Percentiles rank a stretch among this genome's conserved stretches.
phyloP scores from a whole-genome alignment of 2,329 filamentous ascomycete genomes.

The Claviceps purpurea region DNA sequence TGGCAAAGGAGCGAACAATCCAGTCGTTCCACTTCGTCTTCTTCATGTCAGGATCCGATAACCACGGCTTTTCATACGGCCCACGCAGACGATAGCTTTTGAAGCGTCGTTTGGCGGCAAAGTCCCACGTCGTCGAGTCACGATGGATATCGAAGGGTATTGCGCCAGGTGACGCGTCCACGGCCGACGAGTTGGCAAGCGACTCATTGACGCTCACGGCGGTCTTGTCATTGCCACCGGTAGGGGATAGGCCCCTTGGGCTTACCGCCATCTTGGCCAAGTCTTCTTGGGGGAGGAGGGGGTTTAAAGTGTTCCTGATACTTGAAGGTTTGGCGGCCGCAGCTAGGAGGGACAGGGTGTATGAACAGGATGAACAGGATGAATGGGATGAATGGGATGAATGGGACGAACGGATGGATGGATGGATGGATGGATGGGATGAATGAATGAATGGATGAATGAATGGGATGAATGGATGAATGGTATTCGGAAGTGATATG shows the following conservation, averaged over 20 bases:
- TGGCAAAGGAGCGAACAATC: constrained; percentile 18
- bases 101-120: constrained; percentile 12
- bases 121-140: constrained; percentile 3
- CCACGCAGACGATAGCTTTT: constrained; percentile 20
- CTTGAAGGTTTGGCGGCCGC: background rate
- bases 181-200: background rate
- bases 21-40: constrained; percentile 22
- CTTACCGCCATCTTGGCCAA: background rate
- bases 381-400: too few relatives aligned
- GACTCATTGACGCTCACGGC: background rate
- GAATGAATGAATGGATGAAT: too few relatives aligned
- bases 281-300: background rate
- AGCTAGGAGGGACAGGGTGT: background rate
- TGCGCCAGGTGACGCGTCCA: background rate
- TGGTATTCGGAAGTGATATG: too few relatives aligned
- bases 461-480: too few relatives aligned
- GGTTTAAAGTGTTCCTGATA: too few relatives aligned
- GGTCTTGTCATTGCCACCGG: background rate
- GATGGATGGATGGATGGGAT: too few relatives aligned
- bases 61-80: constrained; percentile 26
- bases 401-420: too few relatives aligned
- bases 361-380: too few relatives aligned
- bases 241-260: background rate
- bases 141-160: background rate
- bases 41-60: constrained; percentile 18